phyloP scores from a whole-genome alignment of 202 grass and related monocot species.

The Elaeis oleifera region DNA sequence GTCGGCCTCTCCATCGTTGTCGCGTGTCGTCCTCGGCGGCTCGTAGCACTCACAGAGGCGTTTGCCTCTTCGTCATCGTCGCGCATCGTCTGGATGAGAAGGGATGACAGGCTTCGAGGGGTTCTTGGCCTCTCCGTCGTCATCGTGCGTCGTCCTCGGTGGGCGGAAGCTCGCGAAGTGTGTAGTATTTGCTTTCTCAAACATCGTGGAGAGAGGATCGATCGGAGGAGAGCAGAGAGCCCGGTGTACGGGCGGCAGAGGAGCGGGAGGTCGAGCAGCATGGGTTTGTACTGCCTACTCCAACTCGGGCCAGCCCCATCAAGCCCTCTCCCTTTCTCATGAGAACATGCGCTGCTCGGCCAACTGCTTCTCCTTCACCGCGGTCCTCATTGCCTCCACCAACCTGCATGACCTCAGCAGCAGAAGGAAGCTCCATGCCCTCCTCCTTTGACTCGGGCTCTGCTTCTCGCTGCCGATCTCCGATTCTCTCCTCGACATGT shows the following conservation, averaged over 20 bases:
- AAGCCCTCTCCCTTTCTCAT: slow-evolving; percentile 21
- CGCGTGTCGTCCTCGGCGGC: no score
- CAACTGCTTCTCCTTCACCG: slow-evolving; percentile 21
- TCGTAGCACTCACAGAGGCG: no score
- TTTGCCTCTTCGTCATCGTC: no score
- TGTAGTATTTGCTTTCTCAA: no score
- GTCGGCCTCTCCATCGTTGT: no score
- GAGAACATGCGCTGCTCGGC: not conserved
- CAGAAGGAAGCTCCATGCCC: slow-evolving; percentile 10
- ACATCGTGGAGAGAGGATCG: slow-evolving; percentile 30
- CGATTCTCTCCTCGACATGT: slow-evolving; percentile 22
- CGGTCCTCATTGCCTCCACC: slow-evolving; percentile 1
- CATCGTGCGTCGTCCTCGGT: no score
- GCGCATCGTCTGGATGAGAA: no score
- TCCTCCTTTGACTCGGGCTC: slow-evolving; percentile 7
- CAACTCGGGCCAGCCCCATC: not conserved
- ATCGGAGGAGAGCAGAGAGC: slow-evolving; percentile 78
- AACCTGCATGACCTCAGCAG: slow-evolving; percentile 6
- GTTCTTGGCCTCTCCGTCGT: no score
- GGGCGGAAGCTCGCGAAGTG: no score
- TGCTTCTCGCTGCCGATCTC: slow-evolving; percentile 1
- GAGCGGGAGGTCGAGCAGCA: slow-evolving; percentile 72
- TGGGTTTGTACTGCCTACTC: slow-evolving; percentile 45
- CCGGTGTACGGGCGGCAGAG: slow-evolving; percentile 84
- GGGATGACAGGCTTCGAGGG: no score